phyloP scores from a whole-genome alignment of 148 eudicot genomes.

The Persicaria maculosa region DNA sequence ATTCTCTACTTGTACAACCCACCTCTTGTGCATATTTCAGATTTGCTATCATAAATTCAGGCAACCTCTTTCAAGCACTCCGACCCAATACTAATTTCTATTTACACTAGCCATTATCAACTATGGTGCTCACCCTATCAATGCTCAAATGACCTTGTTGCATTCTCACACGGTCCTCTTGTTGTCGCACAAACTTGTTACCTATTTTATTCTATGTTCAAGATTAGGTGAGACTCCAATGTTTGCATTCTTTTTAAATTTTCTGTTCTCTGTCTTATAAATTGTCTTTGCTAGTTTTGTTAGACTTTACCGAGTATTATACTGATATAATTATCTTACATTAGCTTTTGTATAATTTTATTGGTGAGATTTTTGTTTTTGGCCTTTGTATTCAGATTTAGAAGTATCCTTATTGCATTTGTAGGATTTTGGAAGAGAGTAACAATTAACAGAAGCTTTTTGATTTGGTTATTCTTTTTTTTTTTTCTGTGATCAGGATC shows the following conservation, averaged over 20 bases:
- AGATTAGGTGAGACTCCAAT: conserved; percentile 56
- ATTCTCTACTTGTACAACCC: no score
- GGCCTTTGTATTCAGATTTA: background rate
- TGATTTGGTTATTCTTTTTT: background rate
- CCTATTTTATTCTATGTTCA: conserved; percentile 79
- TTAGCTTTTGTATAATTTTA: background rate
- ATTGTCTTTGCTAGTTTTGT: background rate
- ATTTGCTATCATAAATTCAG: no score
- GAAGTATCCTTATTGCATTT: background rate
- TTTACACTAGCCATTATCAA: no score
- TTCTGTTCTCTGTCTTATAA: background rate
- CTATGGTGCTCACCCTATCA: no score
- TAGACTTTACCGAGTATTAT: background rate
- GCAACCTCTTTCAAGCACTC: no score
- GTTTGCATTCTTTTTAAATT: background rate
- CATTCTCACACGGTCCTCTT: no score
- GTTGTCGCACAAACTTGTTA: no score
- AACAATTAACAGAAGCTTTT: background rate
- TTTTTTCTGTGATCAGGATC: background rate
- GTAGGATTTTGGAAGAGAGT: background rate
- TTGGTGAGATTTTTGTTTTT: background rate
- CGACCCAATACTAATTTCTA: no score
- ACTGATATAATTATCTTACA: background rate
- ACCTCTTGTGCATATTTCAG: no score
- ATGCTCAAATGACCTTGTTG: no score